A percentile compares a stretch with the other conserved stretches of the same genome.
These are phyloP conservation scores for Nitzschia inconspicua DNA, from an alignment of 108 stramenopile genomes.

Conservation along the genomic window DNA sequence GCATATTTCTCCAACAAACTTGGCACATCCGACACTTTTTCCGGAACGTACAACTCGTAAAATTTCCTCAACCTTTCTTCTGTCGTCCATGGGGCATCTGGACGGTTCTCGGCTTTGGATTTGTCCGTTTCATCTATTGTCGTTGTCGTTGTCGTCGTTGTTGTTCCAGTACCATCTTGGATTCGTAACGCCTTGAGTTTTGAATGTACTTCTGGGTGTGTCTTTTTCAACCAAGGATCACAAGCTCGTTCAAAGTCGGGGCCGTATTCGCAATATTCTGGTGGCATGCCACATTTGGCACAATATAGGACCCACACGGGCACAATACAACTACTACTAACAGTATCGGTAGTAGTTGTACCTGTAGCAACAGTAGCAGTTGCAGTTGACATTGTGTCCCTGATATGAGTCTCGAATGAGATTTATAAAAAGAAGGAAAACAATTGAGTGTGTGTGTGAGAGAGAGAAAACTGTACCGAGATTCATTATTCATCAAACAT, in stretches of 20 bases:
- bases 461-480: too few relatives aligned
- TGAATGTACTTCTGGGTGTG: conserved; percentile 53
- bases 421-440: too few relatives aligned
- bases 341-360: too few relatives aligned
- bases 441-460: too few relatives aligned
- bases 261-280: conserved; percentile 95
- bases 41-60: conserved; percentile 84
- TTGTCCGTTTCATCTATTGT: too few relatives aligned
- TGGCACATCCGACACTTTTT: conserved; percentile 72
- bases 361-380: too few relatives aligned
- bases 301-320: conserved; percentile 79
- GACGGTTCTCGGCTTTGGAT: conserved; percentile 11
- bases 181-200: conserved; percentile 28
- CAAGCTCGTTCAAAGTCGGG: conserved; percentile 88
- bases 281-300: conserved; percentile 90
- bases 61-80: conserved; percentile 73
- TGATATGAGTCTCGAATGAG: too few relatives aligned
- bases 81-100: conserved; percentile 73
- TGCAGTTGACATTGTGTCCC: too few relatives aligned
- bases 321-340: too few relatives aligned
- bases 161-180: background rate
- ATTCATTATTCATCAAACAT: too few relatives aligned
- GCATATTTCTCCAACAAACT: conserved; percentile 78
- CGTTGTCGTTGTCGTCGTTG: too few relatives aligned
- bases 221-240: conserved; percentile 66